These are phyloP conservation scores for Brassica balearica DNA, from an alignment of 441 rosid genomes.

Conservation along the genomic window DNA sequence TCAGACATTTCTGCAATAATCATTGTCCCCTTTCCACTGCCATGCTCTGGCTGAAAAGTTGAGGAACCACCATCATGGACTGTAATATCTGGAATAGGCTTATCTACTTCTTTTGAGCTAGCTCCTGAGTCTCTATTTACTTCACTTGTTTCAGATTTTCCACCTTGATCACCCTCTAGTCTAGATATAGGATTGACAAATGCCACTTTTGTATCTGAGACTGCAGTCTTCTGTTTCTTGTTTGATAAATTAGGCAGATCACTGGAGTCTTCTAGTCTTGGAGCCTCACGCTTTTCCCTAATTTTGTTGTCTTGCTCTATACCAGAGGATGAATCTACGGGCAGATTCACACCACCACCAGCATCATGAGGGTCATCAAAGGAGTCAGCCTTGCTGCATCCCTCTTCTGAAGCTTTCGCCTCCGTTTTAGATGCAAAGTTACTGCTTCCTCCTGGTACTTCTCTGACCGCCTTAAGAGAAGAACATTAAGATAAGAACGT, in stretches of 20 bases:
- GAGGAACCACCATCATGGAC: constrained; percentile 41
- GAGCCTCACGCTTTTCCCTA: constrained; percentile 41
- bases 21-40: constrained; percentile 35
- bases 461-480: constrained; percentile 33
- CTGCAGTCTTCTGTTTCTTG: constrained; percentile 67
- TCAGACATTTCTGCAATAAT: constrained; percentile 38
- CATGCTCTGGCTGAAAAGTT: constrained; percentile 39
- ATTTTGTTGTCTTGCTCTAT: constrained; percentile 33
- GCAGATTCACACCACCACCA: constrained; percentile 33
- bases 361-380: constrained; percentile 27
- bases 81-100: constrained; percentile 41
- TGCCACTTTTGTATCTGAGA: constrained; percentile 41
- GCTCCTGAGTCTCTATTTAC: constrained; percentile 48
- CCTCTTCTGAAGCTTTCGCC: constrained; percentile 37
- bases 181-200: constrained; percentile 27
- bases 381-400: constrained; percentile 36
- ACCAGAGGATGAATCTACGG: constrained; percentile 37
- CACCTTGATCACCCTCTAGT: constrained; percentile 53
- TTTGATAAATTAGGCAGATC: constrained; percentile 36
- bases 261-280: constrained; percentile 32
- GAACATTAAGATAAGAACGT: constrained; percentile 32
- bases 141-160: constrained; percentile 24
- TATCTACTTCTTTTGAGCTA: constrained; percentile 40
- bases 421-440: constrained; percentile 19
- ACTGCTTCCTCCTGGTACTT: constrained; percentile 35